Conservation (phyloP, 2,329 filamentous ascomycete genomes). For the Aspergillus eucalypticola region DNA sequence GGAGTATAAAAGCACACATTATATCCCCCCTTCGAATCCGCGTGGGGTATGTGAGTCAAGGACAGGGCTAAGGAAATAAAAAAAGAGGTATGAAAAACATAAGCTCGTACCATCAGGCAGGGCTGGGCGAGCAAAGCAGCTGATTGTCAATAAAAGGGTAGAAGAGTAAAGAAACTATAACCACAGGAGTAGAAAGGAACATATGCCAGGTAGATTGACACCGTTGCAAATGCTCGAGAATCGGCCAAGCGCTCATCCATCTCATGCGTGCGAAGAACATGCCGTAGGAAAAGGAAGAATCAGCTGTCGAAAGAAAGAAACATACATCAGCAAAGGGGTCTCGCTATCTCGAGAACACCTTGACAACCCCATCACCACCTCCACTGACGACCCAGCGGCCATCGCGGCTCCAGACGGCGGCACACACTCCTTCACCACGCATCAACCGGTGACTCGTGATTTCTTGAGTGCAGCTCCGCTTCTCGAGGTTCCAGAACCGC, state of each 20-base stretch:
- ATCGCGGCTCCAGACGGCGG: slow-evolving; percentile 93
- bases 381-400: slow-evolving; percentile 92
- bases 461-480: slow-evolving; percentile 91
- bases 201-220: slow-evolving; percentile 36
- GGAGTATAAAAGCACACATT: slow-evolving; percentile 3
- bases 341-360: slow-evolving; percentile 66
- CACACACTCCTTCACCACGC: slow-evolving; percentile 92
- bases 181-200: slow-evolving; percentile 34
- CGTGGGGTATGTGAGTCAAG: slow-evolving; percentile 2
- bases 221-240: slow-evolving; percentile 41
- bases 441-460: slow-evolving; percentile 91
- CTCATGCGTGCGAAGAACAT: slow-evolving; percentile 35
- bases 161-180: slow-evolving; percentile 27
- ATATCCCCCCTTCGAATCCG: neutral
- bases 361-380: slow-evolving; percentile 92
- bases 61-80: neutral
- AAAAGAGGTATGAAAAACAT: slow-evolving; percentile 6
- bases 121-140: slow-evolving; percentile 1
- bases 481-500: slow-evolving; percentile 96
- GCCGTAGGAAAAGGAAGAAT: slow-evolving; percentile 23
- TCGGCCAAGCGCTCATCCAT: slow-evolving; percentile 39
- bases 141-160: slow-evolving; percentile 11
- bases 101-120: neutral
- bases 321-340: slow-evolving; percentile 31
- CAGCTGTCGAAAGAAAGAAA: slow-evolving; percentile 24